Conservation (phyloP, 2,329 filamentous ascomycete genomes). For the Tympanopsis confertula region DNA sequence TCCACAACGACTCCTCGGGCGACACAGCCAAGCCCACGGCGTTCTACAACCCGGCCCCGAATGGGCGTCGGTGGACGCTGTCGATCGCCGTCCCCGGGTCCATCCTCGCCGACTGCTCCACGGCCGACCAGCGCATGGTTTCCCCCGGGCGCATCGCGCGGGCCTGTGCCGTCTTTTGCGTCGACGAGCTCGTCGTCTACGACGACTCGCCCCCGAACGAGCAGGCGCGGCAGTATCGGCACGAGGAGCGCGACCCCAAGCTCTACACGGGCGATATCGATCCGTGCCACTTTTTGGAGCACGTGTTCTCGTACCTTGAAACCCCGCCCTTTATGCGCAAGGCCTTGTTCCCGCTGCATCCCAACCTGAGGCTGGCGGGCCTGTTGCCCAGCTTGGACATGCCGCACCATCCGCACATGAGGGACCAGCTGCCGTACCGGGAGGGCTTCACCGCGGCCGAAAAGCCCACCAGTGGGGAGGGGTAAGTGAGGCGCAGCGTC, state of each 20-base stretch:
- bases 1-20: conserved; percentile 3
- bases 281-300: conserved; percentile 68
- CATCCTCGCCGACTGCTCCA: conserved; percentile 41
- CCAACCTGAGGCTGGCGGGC: conserved; percentile 64
- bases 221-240: conserved; percentile 34
- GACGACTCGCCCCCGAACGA: conserved; percentile 48
- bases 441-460: conserved; percentile 59
- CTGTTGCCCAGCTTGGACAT: conserved; percentile 69
- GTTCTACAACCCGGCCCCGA: background rate
- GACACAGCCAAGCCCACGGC: conserved; percentile 12
- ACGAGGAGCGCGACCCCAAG: conserved; percentile 23
- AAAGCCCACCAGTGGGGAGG: conserved; percentile 23
- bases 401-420: conserved; percentile 67
- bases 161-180: conserved; percentile 68
- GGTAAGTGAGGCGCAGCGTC: conserved; percentile 12
- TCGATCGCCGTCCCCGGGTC: conserved; percentile 3
- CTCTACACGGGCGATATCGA: conserved; percentile 59
- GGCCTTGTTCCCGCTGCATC: conserved; percentile 65
- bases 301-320: conserved; percentile 72
- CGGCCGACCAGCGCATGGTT: conserved; percentile 64
- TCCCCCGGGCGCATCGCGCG: conserved; percentile 68
- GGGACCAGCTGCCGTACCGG: conserved; percentile 70
- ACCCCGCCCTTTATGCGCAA: conserved; percentile 73
- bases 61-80: conserved; percentile 3
- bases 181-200: conserved; percentile 76